Base-by-base conservation (phyloP, 495 filamentous ascomycete genomes). In the Hypoxylon perforatum region DNA sequence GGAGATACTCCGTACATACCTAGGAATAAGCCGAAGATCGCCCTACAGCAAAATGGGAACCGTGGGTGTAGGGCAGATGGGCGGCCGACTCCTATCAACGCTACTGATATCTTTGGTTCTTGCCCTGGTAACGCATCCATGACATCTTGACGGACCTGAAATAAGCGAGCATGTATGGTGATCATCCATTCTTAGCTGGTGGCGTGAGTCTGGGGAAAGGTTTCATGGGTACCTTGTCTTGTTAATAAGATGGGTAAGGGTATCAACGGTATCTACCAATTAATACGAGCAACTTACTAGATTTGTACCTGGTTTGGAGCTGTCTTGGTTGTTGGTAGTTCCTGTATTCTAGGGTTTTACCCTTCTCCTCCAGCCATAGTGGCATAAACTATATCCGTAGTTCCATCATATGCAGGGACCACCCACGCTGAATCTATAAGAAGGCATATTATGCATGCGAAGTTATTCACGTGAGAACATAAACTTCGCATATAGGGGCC, bases 361-460 rank as follows among this genome's bases (percentile, higher is more conserved):
- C 6, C 18, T 61, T 39, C 17, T n/a, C 28, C 36, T 12, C 33
- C 4, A 3, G 22, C 19, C 6, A 7, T 53, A 30, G 49, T 53
- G 39, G 12, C 30, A 61, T 25, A 14, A 11, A 19, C 39, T 39
- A 50, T 30, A 18, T 52, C 9, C 21, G n/a, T 41, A 50, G 15
- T 22, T 56, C n/a, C 39, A 63, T 23, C 11, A 33, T 33, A 30
- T 42, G 41, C 42, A 55, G 33, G 15, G 18, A n/a, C 30, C 15
- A 38, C 28, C 51, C 57, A 67, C 64, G 18, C 23, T 14, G n/a
- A 21, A 39, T 30, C 56, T 58, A 49, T 66, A 61, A 39, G 17
- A 39, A 36, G 35, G 10, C 38, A 38, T 28, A 55, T 60, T 55
- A 65, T 67, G 50, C 57, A 57, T 52, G 45, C 42, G 17, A 2